Percentiles rank a stretch among this genome's conserved stretches.
These are phyloP conservation scores for Nymphaea thermarum DNA, from an alignment of 164 flowering plant species.

Conservation along the genomic window DNA sequence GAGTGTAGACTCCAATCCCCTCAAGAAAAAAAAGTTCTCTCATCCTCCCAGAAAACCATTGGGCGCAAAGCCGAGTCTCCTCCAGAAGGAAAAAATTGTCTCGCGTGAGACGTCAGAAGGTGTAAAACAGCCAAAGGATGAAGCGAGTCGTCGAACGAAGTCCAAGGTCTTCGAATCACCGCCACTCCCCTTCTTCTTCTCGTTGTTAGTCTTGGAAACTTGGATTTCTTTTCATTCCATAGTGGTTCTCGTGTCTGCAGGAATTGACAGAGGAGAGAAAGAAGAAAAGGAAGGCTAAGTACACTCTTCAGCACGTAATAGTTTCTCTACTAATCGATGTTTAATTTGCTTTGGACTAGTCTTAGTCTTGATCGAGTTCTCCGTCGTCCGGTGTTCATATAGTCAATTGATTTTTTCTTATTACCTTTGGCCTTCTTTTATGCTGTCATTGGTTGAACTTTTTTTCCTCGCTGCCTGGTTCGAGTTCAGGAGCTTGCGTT, in stretches of 20 bases:
- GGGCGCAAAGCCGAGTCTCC: not conserved
- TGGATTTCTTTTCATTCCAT: not conserved
- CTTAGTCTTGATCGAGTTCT: too few relatives aligned
- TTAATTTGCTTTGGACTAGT: not conserved
- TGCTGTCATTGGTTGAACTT: not conserved
- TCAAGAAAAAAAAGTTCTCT: not conserved
- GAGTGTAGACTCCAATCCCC: not conserved
- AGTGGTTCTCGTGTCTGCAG: slow-evolving; percentile 19
- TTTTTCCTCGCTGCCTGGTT: not conserved
- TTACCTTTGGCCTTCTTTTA: not conserved
- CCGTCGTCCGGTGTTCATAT: too few relatives aligned
- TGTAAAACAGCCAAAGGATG: not conserved
- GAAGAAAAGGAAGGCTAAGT: slow-evolving; percentile 80
- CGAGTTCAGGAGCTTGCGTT: slow-evolving; percentile 61
- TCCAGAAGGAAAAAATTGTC: not conserved
- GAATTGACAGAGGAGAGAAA: slow-evolving; percentile 79
- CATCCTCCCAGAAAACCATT: not conserved
- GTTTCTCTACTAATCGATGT: not conserved
- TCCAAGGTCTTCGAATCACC: not conserved
- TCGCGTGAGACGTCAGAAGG: not conserved
- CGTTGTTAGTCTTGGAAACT: not conserved
- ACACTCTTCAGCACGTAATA: slow-evolving; percentile 61
- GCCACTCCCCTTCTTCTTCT: not conserved
- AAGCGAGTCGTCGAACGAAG: not conserved
- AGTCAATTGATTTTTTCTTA: not conserved